Conservation (phyloP, 177 flowering plant genomes). For the Vitis hybrid region DNA sequence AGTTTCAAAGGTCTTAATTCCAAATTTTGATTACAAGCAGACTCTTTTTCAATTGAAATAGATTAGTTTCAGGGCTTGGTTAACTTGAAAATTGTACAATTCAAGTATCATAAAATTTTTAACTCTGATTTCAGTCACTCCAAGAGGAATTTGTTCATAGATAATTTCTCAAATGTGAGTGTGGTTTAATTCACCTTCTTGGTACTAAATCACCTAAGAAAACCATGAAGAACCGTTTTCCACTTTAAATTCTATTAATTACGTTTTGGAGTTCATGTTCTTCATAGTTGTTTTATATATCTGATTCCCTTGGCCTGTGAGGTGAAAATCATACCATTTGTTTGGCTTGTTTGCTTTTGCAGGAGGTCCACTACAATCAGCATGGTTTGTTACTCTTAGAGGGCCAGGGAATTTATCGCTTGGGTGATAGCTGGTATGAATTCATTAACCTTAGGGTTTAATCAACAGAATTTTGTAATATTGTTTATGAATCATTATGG, state of each 20-base stretch:
- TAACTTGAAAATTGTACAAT: too few species aligned
- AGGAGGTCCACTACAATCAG: conserved; percentile 99
- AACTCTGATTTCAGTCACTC: background rate
- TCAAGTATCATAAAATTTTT: background rate
- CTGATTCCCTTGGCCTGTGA: too few species aligned
- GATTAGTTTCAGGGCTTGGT: too few species aligned
- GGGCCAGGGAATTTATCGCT: conserved; percentile 97
- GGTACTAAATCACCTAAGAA: background rate
- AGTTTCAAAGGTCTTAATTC: background rate
- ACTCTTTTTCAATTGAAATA: background rate
- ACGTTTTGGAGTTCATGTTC: background rate
- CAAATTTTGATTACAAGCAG: background rate
- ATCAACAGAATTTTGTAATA: too few species aligned
- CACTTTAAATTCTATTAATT: background rate
- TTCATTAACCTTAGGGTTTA: background rate
- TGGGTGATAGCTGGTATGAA: conserved; percentile 89
- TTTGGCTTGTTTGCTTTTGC: conserved; percentile 18
- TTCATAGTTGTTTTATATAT: background rate
- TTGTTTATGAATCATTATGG: too few species aligned
- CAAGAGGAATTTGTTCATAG: too few species aligned
- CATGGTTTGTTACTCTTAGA: conserved; percentile 93
- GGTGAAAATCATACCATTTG: background rate
- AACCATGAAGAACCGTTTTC: background rate
- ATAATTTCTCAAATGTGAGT: background rate
- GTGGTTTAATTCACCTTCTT: background rate